phyloP scores from a whole-genome alignment of 73 alveolate genomes.

The Stentor coeruleus region DNA sequence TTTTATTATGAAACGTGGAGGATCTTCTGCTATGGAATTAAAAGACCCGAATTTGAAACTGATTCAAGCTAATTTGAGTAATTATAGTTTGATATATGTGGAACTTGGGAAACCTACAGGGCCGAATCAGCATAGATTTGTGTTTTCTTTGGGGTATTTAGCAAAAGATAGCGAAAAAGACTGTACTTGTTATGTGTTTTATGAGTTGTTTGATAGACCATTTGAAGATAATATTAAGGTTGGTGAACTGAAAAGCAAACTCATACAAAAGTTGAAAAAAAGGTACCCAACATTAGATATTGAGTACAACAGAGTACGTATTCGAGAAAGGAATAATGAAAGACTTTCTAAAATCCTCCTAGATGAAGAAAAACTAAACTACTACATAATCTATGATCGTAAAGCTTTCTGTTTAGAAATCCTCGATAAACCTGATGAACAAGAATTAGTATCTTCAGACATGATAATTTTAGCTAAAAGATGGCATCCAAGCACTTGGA shows the following conservation, averaged over 20 bases:
- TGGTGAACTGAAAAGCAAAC: neutral
- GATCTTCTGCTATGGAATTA: neutral
- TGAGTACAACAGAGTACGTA: neutral
- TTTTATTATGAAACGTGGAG: constrained; percentile 10
- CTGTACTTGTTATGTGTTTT: neutral
- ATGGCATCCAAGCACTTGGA: constrained; percentile 21
- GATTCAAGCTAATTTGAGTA: neutral
- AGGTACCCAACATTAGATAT: constrained; percentile 6
- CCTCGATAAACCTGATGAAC: neutral
- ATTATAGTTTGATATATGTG: neutral
- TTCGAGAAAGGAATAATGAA: neutral
- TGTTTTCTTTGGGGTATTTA: neutral
- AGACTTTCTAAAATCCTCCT: neutral
- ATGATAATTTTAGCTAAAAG: neutral
- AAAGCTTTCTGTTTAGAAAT: neutral
- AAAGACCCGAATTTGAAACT: constrained; percentile 9
- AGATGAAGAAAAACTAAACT: neutral
- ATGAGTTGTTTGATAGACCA: neutral
- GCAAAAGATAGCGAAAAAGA: neutral
- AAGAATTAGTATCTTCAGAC: neutral
- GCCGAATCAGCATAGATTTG: neutral
- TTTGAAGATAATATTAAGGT: neutral
- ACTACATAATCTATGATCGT: neutral
- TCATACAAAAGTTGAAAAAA: neutral
- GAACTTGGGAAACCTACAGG: constrained; percentile 1